Evolutionary conservation across 2,329 filamentous ascomycete genomes (phyloP), one percentile per base, ranked within the genome.

Genomic region (Aspergillus intermedius): DNA sequence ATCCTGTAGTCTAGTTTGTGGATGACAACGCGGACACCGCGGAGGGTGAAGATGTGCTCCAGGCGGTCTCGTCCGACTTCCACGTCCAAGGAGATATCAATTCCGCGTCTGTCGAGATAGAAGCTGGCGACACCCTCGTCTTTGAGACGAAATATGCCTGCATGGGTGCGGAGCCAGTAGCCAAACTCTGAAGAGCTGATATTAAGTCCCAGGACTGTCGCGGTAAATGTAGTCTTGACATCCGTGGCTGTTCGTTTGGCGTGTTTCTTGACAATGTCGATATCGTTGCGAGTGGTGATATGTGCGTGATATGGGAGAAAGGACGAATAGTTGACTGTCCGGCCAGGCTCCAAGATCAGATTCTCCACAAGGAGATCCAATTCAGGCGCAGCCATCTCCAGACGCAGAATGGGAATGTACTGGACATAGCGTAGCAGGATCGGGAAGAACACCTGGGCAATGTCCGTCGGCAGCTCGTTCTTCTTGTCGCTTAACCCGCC

Each of bases 281-380:
- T 72, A 57, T 95, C 87, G 60, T 94, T 96, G 67, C 86, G 85
- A 0, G 88, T 91, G 54, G 90, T 84, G 3, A 96, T 73, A 41
- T 87, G 84, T 46, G 96, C 75, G 48, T 83, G 82, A 71, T 89
- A 91, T 0, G 91, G 91, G 1, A 97, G 76, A 74, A 97, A 97
- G 0, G 91, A 95, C 3, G 86, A 88, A 53, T 85, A 75, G 65
- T 95, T 91, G 59, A 95, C 77, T 0, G 89, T 94, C 49, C 77
- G 77, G 5, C 91, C 91, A 0, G 91, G 91, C 62, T 96, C 88
- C 28, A 97, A 77, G 51, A 97, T 86, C 28, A 97, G 75, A 55
- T 95, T 96, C 63, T 97, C 91, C 2, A 97, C 73, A 1, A 97
- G 74, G 4, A 97, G 78, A 59, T 96, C 91, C 47, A 95, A 77